Percentiles rank a stretch among this genome's conserved stretches.
Evolutionary conservation across 208 protist genomes (phyloP).

Genomic region (Trypanosoma mega): DNA sequence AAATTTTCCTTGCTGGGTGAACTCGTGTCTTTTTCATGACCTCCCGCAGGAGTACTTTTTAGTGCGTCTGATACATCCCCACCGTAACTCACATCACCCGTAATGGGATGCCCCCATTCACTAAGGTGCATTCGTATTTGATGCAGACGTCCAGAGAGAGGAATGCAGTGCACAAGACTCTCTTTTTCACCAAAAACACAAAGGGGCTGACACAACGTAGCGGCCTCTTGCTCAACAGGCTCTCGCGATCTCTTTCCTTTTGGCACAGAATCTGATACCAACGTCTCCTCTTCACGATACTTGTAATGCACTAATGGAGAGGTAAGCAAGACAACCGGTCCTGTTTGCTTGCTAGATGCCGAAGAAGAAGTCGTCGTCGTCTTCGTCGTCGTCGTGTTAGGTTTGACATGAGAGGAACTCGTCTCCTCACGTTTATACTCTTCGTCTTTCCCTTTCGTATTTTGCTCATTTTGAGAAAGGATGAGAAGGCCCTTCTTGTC

Average conservation of each 20-base stretch:
- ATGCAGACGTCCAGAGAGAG: conserved; percentile 90
- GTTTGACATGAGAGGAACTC: too few species aligned
- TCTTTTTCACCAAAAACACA: neutral
- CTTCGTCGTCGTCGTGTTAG: neutral
- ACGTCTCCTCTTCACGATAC: conserved; percentile 15
- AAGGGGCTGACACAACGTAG: conserved; percentile 43
- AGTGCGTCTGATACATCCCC: neutral
- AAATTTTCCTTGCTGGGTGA: too few species aligned
- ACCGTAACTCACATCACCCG: conserved; percentile 60
- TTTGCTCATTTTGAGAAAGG: neutral
- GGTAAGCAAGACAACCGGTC: conserved; percentile 10
- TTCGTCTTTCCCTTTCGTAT: neutral
- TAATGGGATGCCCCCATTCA: conserved; percentile 74
- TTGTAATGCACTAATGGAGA: conserved; percentile 21
- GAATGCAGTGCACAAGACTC: conserved; percentile 81
- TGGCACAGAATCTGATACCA: neutral
- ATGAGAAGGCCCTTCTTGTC: neutral
- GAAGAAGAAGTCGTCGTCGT: neutral
- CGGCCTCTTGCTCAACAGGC: conserved; percentile 22
- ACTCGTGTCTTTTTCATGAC: conserved; percentile 1
- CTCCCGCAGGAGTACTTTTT: neutral
- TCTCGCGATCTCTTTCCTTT: conserved; percentile 5
- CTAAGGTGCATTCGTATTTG: conserved; percentile 90
- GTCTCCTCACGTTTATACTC: too few species aligned
- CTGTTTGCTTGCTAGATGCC: neutral